Percentiles rank a stretch among this genome's conserved stretches.
These are phyloP conservation scores for Epicoccum sorghinum DNA, from an alignment of 2,329 filamentous ascomycete species.

Conservation along the genomic window DNA sequence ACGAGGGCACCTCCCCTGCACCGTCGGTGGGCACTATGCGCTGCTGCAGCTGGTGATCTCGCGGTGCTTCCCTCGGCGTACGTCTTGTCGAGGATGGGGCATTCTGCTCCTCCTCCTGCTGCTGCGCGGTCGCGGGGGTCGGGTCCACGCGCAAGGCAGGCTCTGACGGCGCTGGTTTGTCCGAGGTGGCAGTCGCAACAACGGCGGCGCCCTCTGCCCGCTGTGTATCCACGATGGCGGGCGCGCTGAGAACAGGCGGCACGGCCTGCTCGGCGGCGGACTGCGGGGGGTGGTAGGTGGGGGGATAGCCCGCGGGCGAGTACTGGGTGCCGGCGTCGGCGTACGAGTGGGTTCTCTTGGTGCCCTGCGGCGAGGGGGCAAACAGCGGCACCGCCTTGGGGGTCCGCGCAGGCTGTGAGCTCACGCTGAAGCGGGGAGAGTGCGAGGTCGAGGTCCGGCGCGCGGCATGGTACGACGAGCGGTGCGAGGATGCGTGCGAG, in stretches of 20 bases:
- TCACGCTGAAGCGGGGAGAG: constrained; percentile 43
- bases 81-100: constrained; percentile 18
- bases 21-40: constrained; percentile 1
- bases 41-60: constrained; percentile 5
- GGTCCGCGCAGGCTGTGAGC: constrained; percentile 30
- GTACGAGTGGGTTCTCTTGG: constrained; percentile 51
- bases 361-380: constrained; percentile 35
- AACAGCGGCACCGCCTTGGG: constrained; percentile 34
- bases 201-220: constrained; percentile 39
- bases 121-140: constrained; percentile 29
- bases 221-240: constrained; percentile 26
- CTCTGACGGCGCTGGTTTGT: constrained; percentile 35
- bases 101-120: constrained; percentile 15
- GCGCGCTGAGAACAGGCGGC: constrained; percentile 18
- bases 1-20: constrained; percentile 21
- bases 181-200: constrained; percentile 39
- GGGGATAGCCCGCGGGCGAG: constrained; percentile 56
- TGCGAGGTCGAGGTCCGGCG: constrained; percentile 40
- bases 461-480: constrained; percentile 14
- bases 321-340: constrained; percentile 62
- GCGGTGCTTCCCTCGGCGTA: constrained; percentile 21
- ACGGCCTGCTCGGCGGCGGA: constrained; percentile 6
- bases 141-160: constrained; percentile 44
- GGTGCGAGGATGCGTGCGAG: background rate
- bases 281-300: constrained; percentile 46